phyloP scores from a whole-genome alignment of 108 stramenopile genomes.

The Fragilaria crotonensis region DNA sequence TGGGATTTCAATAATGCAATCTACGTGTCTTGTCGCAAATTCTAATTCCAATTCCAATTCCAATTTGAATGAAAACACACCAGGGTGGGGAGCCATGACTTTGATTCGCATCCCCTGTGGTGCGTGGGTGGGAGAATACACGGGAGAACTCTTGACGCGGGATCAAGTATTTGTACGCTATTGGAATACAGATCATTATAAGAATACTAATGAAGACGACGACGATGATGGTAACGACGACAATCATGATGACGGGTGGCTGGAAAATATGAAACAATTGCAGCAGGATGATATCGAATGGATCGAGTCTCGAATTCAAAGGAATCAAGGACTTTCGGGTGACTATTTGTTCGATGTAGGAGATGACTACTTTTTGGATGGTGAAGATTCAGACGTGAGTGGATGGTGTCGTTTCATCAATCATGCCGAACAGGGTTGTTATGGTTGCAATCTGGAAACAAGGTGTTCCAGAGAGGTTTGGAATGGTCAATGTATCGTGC shows the following conservation, averaged over 20 bases:
- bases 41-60: too few species aligned
- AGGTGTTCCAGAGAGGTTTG: too few species aligned
- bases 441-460: background rate
- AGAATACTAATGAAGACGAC: too few species aligned
- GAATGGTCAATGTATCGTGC: too few species aligned
- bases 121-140: slow-evolving; percentile 11
- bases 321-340: slow-evolving; percentile 19
- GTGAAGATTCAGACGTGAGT: slow-evolving; percentile 22
- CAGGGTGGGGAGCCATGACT: slow-evolving; percentile 23
- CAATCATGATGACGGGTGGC: too few species aligned
- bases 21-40: too few species aligned
- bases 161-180: slow-evolving; percentile 14
- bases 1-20: too few species aligned
- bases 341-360: slow-evolving; percentile 30
- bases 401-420: slow-evolving; percentile 24
- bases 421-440: slow-evolving; percentile 8
- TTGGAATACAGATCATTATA: slow-evolving; percentile 15
- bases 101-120: slow-evolving; percentile 7
- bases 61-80: too few species aligned
- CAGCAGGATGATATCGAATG: slow-evolving; percentile 18
- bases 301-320: slow-evolving; percentile 5
- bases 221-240: too few species aligned
- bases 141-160: slow-evolving; percentile 14
- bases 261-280: too few species aligned
- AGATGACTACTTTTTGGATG: slow-evolving; percentile 21